A percentile compares a stretch with the other conserved stretches of the same genome.
Conservation (phyloP, 257 asterid genomes). For the Thymus mandschuricus region DNA sequence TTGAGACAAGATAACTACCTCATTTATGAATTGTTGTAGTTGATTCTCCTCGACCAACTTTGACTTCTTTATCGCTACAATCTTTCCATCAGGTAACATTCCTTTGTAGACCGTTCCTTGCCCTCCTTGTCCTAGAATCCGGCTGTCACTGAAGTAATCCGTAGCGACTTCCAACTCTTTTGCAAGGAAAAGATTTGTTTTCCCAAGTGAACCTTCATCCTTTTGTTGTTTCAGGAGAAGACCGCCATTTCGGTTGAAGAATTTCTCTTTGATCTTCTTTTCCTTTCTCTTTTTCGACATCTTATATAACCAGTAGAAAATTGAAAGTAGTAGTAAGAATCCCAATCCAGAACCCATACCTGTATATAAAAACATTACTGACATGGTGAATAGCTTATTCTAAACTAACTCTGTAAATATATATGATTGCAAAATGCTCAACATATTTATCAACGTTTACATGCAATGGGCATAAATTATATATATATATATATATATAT, state of each 20-base stretch:
- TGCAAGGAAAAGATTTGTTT: background rate
- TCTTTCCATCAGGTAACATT: background rate
- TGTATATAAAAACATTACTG: too few relatives aligned
- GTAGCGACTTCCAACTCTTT: background rate
- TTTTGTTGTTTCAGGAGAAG: background rate
- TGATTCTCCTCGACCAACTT: background rate
- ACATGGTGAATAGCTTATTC: too few relatives aligned
- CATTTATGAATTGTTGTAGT: background rate
- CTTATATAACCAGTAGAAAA: too few relatives aligned
- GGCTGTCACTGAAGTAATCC: background rate
- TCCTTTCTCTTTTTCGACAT: too few relatives aligned
- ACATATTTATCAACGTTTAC: too few relatives aligned
- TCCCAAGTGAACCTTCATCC: background rate
- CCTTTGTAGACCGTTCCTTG: background rate
- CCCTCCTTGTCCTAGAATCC: background rate
- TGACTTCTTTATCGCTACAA: background rate
- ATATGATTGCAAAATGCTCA: too few relatives aligned
- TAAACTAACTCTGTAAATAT: too few relatives aligned
- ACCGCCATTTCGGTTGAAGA: conserved; percentile 14
- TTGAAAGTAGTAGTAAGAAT: too few relatives aligned
- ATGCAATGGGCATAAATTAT: too few relatives aligned
- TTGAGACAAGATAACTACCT: background rate
- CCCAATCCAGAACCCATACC: too few relatives aligned
- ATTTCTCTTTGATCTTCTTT: background rate
- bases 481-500: too few relatives aligned